phyloP scores from a whole-genome alignment of 2,329 filamentous ascomycete species.

The Diplodia seriata region DNA sequence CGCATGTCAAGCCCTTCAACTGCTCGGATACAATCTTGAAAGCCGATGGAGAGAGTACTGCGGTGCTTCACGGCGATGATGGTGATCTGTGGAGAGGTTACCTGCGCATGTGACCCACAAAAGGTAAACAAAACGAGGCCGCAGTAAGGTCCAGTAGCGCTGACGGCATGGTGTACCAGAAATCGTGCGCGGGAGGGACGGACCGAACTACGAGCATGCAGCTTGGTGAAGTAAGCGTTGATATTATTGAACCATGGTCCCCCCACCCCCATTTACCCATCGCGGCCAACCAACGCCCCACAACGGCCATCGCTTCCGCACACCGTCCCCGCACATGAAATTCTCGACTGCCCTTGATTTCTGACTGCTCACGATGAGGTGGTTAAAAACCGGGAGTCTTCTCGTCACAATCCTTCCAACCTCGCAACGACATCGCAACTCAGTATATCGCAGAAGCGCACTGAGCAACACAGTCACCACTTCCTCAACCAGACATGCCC shows the following conservation, averaged over 20 bases:
- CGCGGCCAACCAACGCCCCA: background rate
- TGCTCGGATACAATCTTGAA: too few species aligned
- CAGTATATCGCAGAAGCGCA: too few species aligned
- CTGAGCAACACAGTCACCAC: background rate
- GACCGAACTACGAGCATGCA: background rate
- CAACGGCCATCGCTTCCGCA: background rate
- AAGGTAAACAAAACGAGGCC: background rate
- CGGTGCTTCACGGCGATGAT: too few species aligned
- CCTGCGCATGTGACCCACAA: background rate
- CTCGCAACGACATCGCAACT: background rate
- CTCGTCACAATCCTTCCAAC: background rate
- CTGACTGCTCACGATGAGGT: background rate
- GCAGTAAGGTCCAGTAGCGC: background rate
- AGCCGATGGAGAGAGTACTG: too few species aligned
- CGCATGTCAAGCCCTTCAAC: too few species aligned
- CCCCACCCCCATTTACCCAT: background rate
- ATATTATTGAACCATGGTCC: slow-evolving; percentile 7
- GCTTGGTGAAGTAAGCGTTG: background rate
- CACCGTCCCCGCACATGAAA: background rate
- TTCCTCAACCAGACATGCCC: background rate
- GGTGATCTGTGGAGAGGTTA: background rate
- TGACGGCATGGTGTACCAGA: background rate
- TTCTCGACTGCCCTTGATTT: background rate
- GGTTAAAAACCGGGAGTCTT: background rate
- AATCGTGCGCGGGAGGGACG: background rate